A percentile compares a stretch with the other conserved stretches of the same genome.
Evolutionary conservation across 2,329 filamentous ascomycete genomes (phyloP).

Genomic region (Aspergillus pseudoviridinutans): DNA sequence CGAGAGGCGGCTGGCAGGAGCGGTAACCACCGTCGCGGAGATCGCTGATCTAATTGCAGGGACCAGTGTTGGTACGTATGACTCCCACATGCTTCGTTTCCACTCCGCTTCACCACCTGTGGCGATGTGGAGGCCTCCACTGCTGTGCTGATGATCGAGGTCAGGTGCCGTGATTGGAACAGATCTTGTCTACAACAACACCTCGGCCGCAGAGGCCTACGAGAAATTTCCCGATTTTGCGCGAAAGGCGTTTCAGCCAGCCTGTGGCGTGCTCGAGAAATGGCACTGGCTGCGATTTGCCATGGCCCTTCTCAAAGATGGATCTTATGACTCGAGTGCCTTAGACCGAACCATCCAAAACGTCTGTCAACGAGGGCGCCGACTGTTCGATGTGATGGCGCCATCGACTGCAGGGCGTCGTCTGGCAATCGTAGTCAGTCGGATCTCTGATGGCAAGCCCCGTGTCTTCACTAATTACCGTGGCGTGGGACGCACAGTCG

Average conservation of each 20-base stretch:
- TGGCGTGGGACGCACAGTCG: constrained; percentile 7
- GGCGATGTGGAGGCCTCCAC: too few species aligned
- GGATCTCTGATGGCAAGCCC: constrained; percentile 15
- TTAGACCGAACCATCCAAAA: constrained; percentile 4
- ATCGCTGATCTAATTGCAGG: constrained; percentile 9
- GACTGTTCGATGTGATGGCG: constrained; percentile 9
- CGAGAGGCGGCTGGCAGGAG: constrained; percentile 10
- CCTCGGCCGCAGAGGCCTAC: constrained; percentile 8
- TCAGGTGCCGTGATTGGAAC: constrained; percentile 13
- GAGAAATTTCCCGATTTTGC: constrained; percentile 15
- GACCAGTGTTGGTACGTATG: constrained; percentile 17
- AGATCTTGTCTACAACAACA: constrained; percentile 11
- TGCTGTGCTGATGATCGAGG: too few species aligned
- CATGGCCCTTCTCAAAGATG: constrained; percentile 1
- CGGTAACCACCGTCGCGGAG: neutral
- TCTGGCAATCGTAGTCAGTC: constrained; percentile 14
- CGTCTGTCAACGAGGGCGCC: constrained; percentile 1
- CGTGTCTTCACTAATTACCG: constrained; percentile 17
- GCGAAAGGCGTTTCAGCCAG: constrained; percentile 8
- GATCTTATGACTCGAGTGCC: constrained; percentile 12
- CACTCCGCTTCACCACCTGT: neutral
- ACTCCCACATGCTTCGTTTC: neutral
- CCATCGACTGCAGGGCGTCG: neutral
- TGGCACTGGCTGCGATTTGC: constrained; percentile 4
- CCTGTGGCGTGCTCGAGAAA: neutral